Evolutionary conservation across 2,329 filamentous ascomycete species (phyloP), one percentile per base, ranked within the genome.

Genomic region (Harringtonia lauricola): DNA sequence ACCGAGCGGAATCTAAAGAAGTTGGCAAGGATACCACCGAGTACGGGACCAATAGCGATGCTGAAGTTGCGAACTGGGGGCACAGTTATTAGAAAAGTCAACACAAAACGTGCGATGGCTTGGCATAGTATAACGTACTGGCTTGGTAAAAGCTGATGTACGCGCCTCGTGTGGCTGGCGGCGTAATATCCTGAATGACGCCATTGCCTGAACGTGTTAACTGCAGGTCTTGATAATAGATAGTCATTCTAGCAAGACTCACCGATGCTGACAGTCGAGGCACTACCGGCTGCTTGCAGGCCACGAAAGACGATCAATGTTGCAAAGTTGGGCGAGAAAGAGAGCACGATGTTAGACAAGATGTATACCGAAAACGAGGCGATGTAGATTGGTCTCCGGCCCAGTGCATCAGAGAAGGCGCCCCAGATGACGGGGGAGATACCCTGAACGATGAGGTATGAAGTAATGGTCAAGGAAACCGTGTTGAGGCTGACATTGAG

Each of bases 141-240:
- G 41, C 41, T 42, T 42, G 41, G 19, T 42, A 42, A 9, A 42
- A 42, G 6, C 41, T 29, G 24, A 42, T 42, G 10, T 30, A 42
- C 5, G 34, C 34, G 8, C 41, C 41, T 3, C 41, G 14, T 7
- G 28, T 36, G 17, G 41, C 34, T 7, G 41, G 41, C 6, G 41
- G 41, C n/a, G 34, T 30, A 4, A 42, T 42, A 14, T 42, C 41
- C 18, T 42, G 41, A 15, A 42, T 37, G 19, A 42, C 41, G 8
- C 41, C 41, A 21, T 42, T 42, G 1, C 41, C 41, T 42, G 14
- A 9, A 3, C 4, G 12, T 17, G 22, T 42, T 15, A 41, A 31
- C 8, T 14, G 17, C 12, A 13, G 13, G 2, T 9, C n/a, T 24
- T 7, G 7, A 14, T 10, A 17, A 3, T 4, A n/a, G n/a, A n/a